Evolutionary conservation across 31 red algal genomes (phyloP).

Genomic region (Bonnemaisonia californica): DNA sequence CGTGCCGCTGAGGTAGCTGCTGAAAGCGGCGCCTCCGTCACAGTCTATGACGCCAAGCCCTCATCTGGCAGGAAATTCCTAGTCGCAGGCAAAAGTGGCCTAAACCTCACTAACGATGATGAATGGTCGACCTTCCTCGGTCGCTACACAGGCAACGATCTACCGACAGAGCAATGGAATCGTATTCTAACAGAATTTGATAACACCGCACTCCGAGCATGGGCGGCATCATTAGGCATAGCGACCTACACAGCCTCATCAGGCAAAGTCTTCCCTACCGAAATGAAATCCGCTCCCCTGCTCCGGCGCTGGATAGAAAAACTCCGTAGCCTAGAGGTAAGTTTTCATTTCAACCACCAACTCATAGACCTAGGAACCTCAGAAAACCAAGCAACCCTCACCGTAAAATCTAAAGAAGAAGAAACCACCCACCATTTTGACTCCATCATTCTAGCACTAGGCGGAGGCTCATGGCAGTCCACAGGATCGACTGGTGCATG

Average conservation of each 20-base stretch:
- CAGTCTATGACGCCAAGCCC: slow-evolving; percentile 5
- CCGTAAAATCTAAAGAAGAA: too few relatives aligned
- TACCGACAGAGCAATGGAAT: too few relatives aligned
- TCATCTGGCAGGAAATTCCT: slow-evolving; percentile 19
- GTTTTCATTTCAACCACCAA: neutral
- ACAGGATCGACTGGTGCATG: slow-evolving; percentile 22
- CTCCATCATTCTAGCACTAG: slow-evolving; percentile 7
- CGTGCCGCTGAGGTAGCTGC: neutral
- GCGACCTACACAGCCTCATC: slow-evolving; percentile 4
- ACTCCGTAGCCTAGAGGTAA: neutral
- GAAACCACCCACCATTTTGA: too few relatives aligned
- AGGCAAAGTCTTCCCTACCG: neutral
- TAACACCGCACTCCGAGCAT: neutral
- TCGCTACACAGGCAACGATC: too few relatives aligned
- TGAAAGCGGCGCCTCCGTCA: neutral
- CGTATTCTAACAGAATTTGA: too few relatives aligned
- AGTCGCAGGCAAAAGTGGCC: slow-evolving; percentile 13
- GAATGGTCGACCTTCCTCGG: neutral
- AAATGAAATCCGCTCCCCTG: slow-evolving; percentile 6
- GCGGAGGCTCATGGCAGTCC: neutral
- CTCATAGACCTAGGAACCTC: too few relatives aligned
- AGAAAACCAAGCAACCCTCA: too few relatives aligned
- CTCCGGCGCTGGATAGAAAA: neutral
- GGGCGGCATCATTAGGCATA: neutral
- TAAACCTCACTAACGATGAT: slow-evolving; percentile 12